Base-by-base conservation (phyloP, 495 filamentous ascomycete species). In the Daldinia loculata region DNA sequence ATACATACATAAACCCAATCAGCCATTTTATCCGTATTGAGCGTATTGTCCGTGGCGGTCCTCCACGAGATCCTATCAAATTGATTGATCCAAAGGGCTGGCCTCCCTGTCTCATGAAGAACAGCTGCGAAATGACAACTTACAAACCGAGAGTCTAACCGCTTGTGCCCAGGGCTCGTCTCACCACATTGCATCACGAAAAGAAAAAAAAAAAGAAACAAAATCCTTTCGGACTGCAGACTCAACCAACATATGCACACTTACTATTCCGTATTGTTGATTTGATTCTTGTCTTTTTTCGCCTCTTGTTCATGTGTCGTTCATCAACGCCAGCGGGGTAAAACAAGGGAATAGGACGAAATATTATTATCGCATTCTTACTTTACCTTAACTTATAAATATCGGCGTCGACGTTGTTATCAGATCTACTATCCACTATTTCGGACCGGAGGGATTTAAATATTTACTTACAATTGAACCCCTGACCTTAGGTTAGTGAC, bases 151-250 rank as follows among this genome's bases (percentile, higher is more conserved):
- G 36, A 64, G 67, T 55, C 67, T 70, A 70, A 70, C 67, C 67
- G 61, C 67, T 70, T 65, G 32, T 56, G 67, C 67, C 27, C 48
- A 56, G 29, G 43, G 27, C 36, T 63, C 32, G 56, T 70, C 67
- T 70, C 56, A 61, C 61, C 67, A 65, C 56, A 61, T 65, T 48
- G 61, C 67, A 66, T 70, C 50, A 70, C 67, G 48, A 66, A 53
- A 65, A 59, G 55, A 27, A 29, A 57, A 36, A 51, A 36, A 51
- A 52, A 34, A 48, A 58, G 4, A 29, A 29, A 29, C 39, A 45
- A 58, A 62, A 62, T 62, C 59, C 59, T 62, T 62, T 62, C 59
- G 6, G 41, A 32, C n/a, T 39, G 38, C 14, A 59, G 19, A 59
- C 43, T 48, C 9, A 24, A 48, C 43, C 43, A 48, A 48, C 43